These are phyloP conservation scores for Pterocarpus macrocarpus DNA, from an alignment of 306 rosid genomes.

Conservation along the genomic window DNA sequence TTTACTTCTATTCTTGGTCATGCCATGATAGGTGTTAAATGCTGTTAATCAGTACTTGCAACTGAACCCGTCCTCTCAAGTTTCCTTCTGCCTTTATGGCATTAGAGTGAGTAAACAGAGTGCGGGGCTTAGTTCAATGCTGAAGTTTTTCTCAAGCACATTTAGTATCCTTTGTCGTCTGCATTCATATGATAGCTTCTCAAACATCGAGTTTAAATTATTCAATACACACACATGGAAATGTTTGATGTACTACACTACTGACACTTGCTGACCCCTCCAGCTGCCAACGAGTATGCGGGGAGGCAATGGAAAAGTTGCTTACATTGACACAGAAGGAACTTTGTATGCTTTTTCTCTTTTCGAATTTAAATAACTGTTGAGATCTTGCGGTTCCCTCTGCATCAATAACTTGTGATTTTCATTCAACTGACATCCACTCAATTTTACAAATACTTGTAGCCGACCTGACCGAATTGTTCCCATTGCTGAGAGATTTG, in stretches of 20 bases:
- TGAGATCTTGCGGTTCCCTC: not conserved
- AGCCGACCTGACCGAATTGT: conserved; percentile 97
- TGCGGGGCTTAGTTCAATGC: conserved; percentile 5
- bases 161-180: conserved; percentile 19
- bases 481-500: conserved; percentile 95
- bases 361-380: conserved; percentile 18
- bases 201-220: not conserved
- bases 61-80: conserved; percentile 1
- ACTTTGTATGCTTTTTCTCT: conserved; percentile 78
- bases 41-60: not conserved
- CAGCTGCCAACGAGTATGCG: conserved; percentile 91
- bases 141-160: not conserved
- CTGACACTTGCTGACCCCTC: conserved; percentile 42
- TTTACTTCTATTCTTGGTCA: conserved; percentile 42
- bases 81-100: not conserved
- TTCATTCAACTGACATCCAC: conserved; percentile 23
- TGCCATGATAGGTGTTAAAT: conserved; percentile 23
- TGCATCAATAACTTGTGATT: conserved; percentile 20
- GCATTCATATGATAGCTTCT: conserved; percentile 30
- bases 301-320: conserved; percentile 98
- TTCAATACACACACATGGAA: not conserved
- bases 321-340: conserved; percentile 98
- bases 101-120: conserved; percentile 20
- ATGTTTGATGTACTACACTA: conserved; percentile 22
- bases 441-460: conserved; percentile 34